phyloP scores from a whole-genome alignment of 805 yeast species.

The Myxozyma mucilagina region DNA sequence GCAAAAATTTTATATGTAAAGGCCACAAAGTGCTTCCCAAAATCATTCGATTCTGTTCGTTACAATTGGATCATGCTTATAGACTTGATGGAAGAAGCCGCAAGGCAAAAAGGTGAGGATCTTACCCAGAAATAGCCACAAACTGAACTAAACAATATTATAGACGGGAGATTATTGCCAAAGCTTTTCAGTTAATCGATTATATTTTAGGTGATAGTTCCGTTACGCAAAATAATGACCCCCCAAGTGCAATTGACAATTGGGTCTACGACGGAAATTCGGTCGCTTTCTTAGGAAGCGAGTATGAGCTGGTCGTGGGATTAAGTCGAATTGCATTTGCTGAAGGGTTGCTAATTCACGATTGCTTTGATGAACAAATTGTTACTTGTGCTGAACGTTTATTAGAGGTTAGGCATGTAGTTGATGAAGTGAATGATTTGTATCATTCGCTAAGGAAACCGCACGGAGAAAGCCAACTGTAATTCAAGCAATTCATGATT shows the following conservation, averaged over 20 bases:
- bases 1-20: no score
- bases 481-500: no score
- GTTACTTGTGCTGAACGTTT: constrained; percentile 71
- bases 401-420: constrained; percentile 64
- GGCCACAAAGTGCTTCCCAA: no score
- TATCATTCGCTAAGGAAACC: constrained; percentile 55
- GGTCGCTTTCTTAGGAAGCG: constrained; percentile 16
- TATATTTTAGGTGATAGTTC: constrained; percentile 21
- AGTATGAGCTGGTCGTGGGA: constrained; percentile 34
- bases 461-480: background rate
- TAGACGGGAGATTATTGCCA: constrained; percentile 4
- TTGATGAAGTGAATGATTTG: constrained; percentile 76
- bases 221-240: constrained; percentile 8
- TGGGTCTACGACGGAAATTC: constrained; percentile 5
- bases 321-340: constrained; percentile 37
- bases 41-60: no score
- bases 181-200: background rate
- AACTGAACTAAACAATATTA: no score
- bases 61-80: no score
- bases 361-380: constrained; percentile 54
- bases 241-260: background rate
- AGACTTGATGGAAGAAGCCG: no score
- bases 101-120: no score
- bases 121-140: no score
- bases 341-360: constrained; percentile 12